Conservation (phyloP, 768 basidiomycete genomes). For the Auricularia sp. region DNA sequence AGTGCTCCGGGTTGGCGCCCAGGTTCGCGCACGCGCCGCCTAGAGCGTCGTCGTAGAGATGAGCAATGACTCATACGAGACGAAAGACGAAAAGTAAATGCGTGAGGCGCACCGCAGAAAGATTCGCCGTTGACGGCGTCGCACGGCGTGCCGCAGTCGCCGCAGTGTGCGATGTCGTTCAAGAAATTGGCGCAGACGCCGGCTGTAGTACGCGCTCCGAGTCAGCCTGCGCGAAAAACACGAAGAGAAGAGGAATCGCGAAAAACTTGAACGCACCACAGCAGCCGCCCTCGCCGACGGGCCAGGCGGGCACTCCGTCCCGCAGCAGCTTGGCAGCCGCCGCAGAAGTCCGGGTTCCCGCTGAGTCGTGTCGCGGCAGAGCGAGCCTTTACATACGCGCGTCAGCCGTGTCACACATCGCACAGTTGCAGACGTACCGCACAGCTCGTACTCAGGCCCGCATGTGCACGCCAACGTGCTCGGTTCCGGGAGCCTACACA, state of each 20-base stretch:
- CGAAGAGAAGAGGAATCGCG: not conserved
- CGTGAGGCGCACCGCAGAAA: not conserved
- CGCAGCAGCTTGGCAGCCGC: too few species aligned
- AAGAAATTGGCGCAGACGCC: not conserved
- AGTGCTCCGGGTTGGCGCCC: too few species aligned
- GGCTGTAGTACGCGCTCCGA: not conserved
- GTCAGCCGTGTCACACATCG: not conserved
- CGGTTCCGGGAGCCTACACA: not conserved
- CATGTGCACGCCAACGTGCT: not conserved
- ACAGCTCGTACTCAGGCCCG: not conserved
- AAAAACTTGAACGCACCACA: not conserved
- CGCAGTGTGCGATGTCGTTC: not conserved
- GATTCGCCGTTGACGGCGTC: not conserved
- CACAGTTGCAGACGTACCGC: not conserved
- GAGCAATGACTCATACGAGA: too few species aligned
- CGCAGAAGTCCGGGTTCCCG: not conserved
- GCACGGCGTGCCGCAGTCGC: not conserved
- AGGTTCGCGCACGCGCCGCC: too few species aligned
- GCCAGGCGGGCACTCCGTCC: not conserved
- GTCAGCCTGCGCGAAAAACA: not conserved
- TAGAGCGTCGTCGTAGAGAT: too few species aligned
- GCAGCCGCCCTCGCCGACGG: not conserved
- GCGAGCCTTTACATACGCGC: not conserved
- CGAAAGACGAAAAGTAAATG: too few species aligned
- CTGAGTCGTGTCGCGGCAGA: not conserved